Percentiles rank a stretch among this genome's conserved stretches.
phyloP scores from a whole-genome alignment of 192 early-diverging fungal genomes.

The Backusella westeae region DNA sequence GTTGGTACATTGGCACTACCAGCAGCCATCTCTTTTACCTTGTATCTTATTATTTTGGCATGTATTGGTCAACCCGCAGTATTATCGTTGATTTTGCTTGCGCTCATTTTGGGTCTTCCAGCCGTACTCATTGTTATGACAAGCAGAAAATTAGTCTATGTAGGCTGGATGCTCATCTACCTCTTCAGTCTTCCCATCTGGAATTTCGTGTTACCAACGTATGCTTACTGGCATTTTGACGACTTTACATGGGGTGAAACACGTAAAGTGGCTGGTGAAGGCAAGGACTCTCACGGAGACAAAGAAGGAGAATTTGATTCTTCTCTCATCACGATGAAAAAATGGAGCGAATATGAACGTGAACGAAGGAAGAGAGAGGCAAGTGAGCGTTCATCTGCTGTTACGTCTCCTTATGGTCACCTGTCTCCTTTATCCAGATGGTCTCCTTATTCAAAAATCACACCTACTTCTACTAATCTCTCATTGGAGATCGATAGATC shows the following conservation, averaged over 20 bases:
- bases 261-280: constrained; percentile 57
- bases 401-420: neutral
- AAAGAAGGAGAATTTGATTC: constrained; percentile 77
- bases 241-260: constrained; percentile 88
- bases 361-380: constrained; percentile 9
- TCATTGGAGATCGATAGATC: constrained; percentile 9
- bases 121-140: constrained; percentile 90
- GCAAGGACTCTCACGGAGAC: constrained; percentile 59
- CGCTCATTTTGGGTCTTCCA: constrained; percentile 83
- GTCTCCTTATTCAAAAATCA: neutral
- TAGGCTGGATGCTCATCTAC: constrained; percentile 67
- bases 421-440: constrained; percentile 11
- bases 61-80: constrained; percentile 54
- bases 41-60: constrained; percentile 79
- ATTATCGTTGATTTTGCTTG: constrained; percentile 76
- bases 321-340: constrained; percentile 71
- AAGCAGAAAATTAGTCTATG: constrained; percentile 77
- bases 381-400: neutral
- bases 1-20: constrained; percentile 89
- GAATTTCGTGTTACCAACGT: constrained; percentile 76
- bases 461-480: neutral
- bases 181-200: constrained; percentile 67
- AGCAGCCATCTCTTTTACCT: constrained; percentile 82
- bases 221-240: constrained; percentile 89
- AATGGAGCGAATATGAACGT: constrained; percentile 65